A percentile compares a stretch with the other conserved stretches of the same genome.
phyloP scores from a whole-genome alignment of 2,329 filamentous ascomycete species.

The Hypoxylon sp. region DNA sequence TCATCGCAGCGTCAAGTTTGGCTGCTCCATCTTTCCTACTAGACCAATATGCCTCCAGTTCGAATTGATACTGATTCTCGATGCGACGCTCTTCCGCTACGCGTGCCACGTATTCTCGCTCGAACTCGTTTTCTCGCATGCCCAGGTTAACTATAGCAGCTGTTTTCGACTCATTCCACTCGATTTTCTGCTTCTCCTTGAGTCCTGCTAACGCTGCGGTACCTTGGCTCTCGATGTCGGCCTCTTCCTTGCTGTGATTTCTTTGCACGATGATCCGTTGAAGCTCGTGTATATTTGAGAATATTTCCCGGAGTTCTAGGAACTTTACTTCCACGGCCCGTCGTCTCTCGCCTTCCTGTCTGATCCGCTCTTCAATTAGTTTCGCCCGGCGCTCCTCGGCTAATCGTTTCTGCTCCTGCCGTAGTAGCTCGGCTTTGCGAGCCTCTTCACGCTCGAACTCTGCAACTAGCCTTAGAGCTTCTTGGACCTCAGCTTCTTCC shows the following conservation, averaged over 20 bases:
- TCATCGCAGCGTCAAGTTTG: constrained; percentile 55
- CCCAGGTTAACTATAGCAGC: constrained; percentile 52
- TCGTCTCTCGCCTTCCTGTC: constrained; percentile 60
- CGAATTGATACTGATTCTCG: constrained; percentile 61
- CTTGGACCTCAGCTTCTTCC: constrained; percentile 56
- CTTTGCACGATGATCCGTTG: constrained; percentile 59
- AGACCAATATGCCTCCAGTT: constrained; percentile 59
- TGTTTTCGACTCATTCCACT: constrained; percentile 53
- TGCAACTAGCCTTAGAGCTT: constrained; percentile 63
- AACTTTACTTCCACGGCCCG: constrained; percentile 59
- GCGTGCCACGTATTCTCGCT: constrained; percentile 60
- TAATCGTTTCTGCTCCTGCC: constrained; percentile 57
- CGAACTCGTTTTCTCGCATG: constrained; percentile 56
- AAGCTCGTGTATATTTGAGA: constrained; percentile 60
- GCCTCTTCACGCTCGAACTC: constrained; percentile 65
- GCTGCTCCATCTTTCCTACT: constrained; percentile 54
- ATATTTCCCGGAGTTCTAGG: constrained; percentile 53
- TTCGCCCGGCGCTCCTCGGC: constrained; percentile 58
- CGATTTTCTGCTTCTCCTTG: constrained; percentile 53
- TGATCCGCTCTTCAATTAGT: constrained; percentile 58
- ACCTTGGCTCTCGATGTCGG: constrained; percentile 48
- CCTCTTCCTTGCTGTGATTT: constrained; percentile 58
- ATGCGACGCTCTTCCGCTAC: constrained; percentile 60
- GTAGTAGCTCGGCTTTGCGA: constrained; percentile 58
- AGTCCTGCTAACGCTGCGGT: constrained; percentile 53